Evolutionary conservation across 257 asterid species (phyloP).

Genomic region (Primulina huaijiensis): DNA sequence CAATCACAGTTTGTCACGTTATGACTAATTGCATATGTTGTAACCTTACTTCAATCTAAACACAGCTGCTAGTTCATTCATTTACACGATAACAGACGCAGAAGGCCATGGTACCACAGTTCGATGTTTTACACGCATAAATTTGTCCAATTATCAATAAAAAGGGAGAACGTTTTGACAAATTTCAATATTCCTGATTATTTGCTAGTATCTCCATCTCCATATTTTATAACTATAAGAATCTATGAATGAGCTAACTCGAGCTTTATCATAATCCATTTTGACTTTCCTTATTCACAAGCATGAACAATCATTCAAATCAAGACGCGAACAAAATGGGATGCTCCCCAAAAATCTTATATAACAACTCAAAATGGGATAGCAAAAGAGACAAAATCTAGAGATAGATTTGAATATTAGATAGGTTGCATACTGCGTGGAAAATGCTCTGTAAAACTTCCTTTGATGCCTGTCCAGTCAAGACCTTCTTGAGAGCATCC

Average conservation of each 20-base stretch:
- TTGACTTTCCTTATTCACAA: too few relatives aligned
- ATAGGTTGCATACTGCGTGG: constrained; percentile 59
- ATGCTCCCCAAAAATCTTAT: constrained; percentile 1
- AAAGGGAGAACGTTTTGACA: not conserved
- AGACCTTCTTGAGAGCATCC: constrained; percentile 87
- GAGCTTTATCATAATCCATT: not conserved
- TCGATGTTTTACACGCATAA: too few relatives aligned
- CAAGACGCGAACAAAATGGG: not conserved
- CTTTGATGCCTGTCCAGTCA: constrained; percentile 80
- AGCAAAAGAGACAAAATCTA: not conserved
- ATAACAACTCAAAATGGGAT: not conserved
- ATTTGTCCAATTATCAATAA: too few relatives aligned
- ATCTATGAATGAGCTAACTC: not conserved
- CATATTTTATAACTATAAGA: not conserved
- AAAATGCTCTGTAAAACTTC: constrained; percentile 76
- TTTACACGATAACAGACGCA: not conserved
- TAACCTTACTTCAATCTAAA: not conserved
- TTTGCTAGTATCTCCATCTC: not conserved
- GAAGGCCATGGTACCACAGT: not conserved
- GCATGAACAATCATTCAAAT: not conserved
- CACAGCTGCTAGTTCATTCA: not conserved
- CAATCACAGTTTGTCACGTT: not conserved
- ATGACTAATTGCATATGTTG: not conserved
- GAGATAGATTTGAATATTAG: constrained; percentile 19
- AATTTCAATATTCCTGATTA: not conserved